Evolutionary conservation across 257 asterid species (phyloP), one percentile per base, ranked within the genome.

Genomic region (Prunella vulgaris): DNA sequence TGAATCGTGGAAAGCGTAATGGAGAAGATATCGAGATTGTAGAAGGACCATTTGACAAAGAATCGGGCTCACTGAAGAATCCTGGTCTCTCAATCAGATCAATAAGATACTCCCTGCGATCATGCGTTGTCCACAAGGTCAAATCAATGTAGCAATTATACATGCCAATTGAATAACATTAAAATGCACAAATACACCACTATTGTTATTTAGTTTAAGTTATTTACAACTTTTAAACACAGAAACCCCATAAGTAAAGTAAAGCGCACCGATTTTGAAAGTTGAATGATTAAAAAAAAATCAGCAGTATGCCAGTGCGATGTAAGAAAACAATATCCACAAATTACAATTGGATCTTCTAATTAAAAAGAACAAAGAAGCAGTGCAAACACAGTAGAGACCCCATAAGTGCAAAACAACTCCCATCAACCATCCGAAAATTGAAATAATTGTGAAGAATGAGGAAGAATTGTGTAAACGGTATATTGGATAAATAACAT

Each of bases 81-180:
- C 97, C 97, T 62, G 97, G 97, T 68, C 78, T 79, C 74, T 81
- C 87, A 66, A 89, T 69, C 86, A 91, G 82, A 84, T 91, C 97
- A 74, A 91, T 84, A 67, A 88, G 82, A 81, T 78, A 87, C 76
- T 91, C 97, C 95, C 97, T 91, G 93, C 54, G 66, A 70, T 14
- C 25, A 17, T 59, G 72, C 32, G 70, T 68, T 68, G 60, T 20
- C 67, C 71, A 65, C 68, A 64, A 52, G 64, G 61, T 51, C 32
- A 71, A 40, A 56, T 66, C 57, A 38, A 22, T 54, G 51, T 40
- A 65, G 71, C 48, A 72, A 58, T n/a, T 32, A 57, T 32, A 66
- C 68, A 64, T 58, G 9, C 63, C 42, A 32, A 77, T 54, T 61
- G 46, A 60, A 62, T 46, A 21, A 60, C 46, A 49, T 22, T 51